These are phyloP conservation scores for Populus nigra DNA, from an alignment of 345 rosid species.

Conservation along the genomic window DNA sequence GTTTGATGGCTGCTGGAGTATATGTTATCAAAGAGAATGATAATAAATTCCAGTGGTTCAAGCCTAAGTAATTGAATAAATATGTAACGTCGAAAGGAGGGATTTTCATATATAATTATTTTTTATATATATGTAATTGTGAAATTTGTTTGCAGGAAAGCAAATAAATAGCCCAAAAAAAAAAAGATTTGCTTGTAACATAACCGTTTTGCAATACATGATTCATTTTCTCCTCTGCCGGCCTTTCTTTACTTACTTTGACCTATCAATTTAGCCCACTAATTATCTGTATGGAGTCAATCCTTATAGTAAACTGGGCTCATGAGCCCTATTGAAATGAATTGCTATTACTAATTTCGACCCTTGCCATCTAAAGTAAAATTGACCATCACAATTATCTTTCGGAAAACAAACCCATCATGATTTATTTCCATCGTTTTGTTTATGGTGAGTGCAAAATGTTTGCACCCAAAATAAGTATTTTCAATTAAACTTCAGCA, in stretches of 20 bases:
- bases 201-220: background rate
- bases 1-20: constrained; percentile 21
- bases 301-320: background rate
- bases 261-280: background rate
- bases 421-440: too few species aligned
- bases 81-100: background rate
- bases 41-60: constrained; percentile 24
- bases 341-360: background rate
- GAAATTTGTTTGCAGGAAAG: background rate
- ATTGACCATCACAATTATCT: too few species aligned
- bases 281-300: background rate
- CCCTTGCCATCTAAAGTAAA: too few species aligned
- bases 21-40: constrained; percentile 30
- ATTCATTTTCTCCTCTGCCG: background rate
- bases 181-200: background rate
- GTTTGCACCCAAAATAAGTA: too few species aligned
- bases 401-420: too few species aligned
- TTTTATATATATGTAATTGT: background rate
- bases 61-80: constrained; percentile 18
- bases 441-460: too few species aligned
- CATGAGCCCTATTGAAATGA: background rate
- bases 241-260: background rate
- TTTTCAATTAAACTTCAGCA: too few species aligned
- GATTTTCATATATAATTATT: background rate
- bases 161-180: background rate